These are phyloP conservation scores for Fistulinella staudtii DNA, from an alignment of 1,284 basidiomycete species.

Conservation along the genomic window DNA sequence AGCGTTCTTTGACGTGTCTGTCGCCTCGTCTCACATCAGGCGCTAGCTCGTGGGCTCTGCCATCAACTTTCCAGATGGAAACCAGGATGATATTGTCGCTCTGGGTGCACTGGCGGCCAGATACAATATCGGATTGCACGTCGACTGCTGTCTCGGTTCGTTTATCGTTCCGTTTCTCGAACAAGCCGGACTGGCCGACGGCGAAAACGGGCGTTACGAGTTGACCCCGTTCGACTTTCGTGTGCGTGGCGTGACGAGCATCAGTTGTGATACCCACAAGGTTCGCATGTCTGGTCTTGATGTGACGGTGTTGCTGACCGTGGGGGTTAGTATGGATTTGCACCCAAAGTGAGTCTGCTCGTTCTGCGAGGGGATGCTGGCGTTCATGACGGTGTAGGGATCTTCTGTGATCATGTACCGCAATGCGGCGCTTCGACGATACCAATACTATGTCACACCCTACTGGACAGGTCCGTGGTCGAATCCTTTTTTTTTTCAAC, in stretches of 20 bases:
- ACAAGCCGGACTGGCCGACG: conserved; percentile 48
- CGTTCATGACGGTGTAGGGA: conserved; percentile 48
- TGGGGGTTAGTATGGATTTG: conserved; percentile 65
- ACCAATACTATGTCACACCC: conserved; percentile 84
- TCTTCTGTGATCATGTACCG: conserved; percentile 95
- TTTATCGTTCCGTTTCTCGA: conserved; percentile 92
- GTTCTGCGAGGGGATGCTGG: not conserved
- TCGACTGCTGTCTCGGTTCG: conserved; percentile 90
- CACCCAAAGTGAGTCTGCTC: conserved; percentile 61
- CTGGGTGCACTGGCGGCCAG: conserved; percentile 75
- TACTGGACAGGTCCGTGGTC: conserved; percentile 60
- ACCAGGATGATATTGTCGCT: conserved; percentile 83
- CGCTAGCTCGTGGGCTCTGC: conserved; percentile 83
- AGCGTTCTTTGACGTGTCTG: conserved; percentile 7
- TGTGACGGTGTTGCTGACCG: conserved; percentile 7
- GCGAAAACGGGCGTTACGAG: conserved; percentile 49
- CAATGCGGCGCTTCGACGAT: conserved; percentile 63
- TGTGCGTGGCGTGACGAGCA: conserved; percentile 85
- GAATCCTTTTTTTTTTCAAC: not conserved
- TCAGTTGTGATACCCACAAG: conserved; percentile 92
- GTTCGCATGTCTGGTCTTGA: conserved; percentile 35
- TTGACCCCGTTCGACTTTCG: conserved; percentile 79
- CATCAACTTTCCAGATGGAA: conserved; percentile 90
- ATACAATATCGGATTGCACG: conserved; percentile 85
- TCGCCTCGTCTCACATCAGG: not conserved